Evolutionary conservation across 345 rosid species (phyloP).

Genomic region (Litchi chinensis): DNA sequence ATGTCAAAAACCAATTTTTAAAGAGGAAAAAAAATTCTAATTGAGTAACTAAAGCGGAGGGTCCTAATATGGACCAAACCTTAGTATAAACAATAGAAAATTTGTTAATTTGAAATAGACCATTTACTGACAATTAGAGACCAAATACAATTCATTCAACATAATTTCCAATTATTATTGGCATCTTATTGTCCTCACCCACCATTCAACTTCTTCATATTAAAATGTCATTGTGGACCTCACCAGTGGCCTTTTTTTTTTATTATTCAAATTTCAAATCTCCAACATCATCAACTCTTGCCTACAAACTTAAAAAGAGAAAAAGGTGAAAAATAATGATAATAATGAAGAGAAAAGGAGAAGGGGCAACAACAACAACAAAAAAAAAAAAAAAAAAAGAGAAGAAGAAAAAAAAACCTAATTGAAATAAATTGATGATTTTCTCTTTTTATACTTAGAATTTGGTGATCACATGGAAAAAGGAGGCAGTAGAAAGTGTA

Average conservation of each 20-base stretch:
- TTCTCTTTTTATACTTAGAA: neutral
- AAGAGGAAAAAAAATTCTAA: too few relatives aligned
- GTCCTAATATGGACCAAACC: neutral
- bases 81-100: neutral
- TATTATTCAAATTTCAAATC: slow-evolving; percentile 26
- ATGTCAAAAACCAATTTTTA: too few relatives aligned
- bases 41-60: neutral
- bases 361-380: too few relatives aligned
- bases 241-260: neutral
- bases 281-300: slow-evolving; percentile 16
- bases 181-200: neutral
- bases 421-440: neutral
- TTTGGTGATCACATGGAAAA: slow-evolving; percentile 36
- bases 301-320: neutral
- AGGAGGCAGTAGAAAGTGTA: slow-evolving; percentile 27
- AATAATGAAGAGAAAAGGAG: neutral
- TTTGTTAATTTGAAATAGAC: neutral
- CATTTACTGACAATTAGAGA: neutral
- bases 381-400: neutral
- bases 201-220: neutral
- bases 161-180: neutral
- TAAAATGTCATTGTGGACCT: neutral
- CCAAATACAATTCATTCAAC: neutral
- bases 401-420: neutral
- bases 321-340: neutral